Evolutionary conservation across 805 yeast species (phyloP).

Genomic region (Zygosaccharomyces pseudorouxii): DNA sequence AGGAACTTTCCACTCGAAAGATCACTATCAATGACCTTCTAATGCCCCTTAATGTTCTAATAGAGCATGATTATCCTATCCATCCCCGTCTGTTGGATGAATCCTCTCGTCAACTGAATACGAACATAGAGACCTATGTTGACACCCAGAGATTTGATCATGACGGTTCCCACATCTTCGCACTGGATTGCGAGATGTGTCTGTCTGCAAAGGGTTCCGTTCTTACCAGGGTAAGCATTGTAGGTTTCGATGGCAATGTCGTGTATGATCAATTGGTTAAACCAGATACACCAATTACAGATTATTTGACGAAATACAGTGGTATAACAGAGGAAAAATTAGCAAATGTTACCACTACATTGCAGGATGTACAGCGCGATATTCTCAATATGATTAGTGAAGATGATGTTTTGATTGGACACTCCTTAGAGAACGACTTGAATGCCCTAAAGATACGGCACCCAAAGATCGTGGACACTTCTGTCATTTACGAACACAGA

Average conservation of each 20-base stretch:
- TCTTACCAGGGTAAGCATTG: constrained; percentile 71
- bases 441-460: constrained; percentile 67
- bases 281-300: constrained; percentile 69
- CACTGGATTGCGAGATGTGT: constrained; percentile 95
- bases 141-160: constrained; percentile 51
- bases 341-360: constrained; percentile 54
- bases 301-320: constrained; percentile 78
- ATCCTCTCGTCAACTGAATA: constrained; percentile 7
- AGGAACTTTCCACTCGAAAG: constrained; percentile 29
- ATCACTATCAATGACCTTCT: constrained; percentile 51
- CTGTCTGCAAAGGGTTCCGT: constrained; percentile 55
- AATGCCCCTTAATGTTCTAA: constrained; percentile 46
- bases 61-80: constrained; percentile 53
- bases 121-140: constrained; percentile 40
- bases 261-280: constrained; percentile 71
- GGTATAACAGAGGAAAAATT: constrained; percentile 79
- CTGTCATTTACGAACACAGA: constrained; percentile 70
- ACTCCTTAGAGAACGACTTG: constrained; percentile 82
- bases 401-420: constrained; percentile 76
- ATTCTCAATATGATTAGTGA: constrained; percentile 47
- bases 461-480: constrained; percentile 73
- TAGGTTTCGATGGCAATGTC: constrained; percentile 56
- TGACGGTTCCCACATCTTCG: constrained; percentile 61
- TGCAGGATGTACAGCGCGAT: constrained; percentile 61
- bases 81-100: constrained; percentile 39